Evolutionary conservation across 805 yeast genomes (phyloP).

Genomic region (Hanseniaspora meyeri): DNA sequence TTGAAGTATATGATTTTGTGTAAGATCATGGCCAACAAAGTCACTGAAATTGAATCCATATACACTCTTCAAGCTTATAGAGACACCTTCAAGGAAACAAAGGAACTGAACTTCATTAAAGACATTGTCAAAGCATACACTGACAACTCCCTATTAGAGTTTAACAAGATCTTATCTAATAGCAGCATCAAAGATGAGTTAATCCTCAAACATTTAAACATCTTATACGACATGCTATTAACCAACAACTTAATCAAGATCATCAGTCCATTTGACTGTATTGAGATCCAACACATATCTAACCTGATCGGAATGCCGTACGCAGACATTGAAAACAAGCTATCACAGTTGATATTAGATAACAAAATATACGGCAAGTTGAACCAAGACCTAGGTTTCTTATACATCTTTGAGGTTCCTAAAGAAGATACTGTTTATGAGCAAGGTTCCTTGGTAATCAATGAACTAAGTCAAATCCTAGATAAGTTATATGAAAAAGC

Average conservation of each 20-base stretch:
- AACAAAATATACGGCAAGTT: slow-evolving; percentile 90
- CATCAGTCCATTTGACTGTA: slow-evolving; percentile 90
- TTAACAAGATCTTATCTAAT: slow-evolving; percentile 67
- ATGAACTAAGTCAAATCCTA: slow-evolving; percentile 75
- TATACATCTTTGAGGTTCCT: slow-evolving; percentile 81
- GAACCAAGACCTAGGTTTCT: slow-evolving; percentile 98
- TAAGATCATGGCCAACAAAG: slow-evolving; percentile 80
- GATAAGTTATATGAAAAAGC: slow-evolving; percentile 92
- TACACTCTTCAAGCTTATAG: slow-evolving; percentile 36
- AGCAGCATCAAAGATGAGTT: slow-evolving; percentile 58
- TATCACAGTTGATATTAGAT: slow-evolving; percentile 93
- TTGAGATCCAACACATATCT: slow-evolving; percentile 84
- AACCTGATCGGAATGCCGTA: slow-evolving; percentile 76
- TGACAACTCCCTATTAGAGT: slow-evolving; percentile 79
- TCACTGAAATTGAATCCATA: slow-evolving; percentile 73
- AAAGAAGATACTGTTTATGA: slow-evolving; percentile 79
- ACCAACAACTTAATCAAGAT: slow-evolving; percentile 89
- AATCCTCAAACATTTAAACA: slow-evolving; percentile 82
- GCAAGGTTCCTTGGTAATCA: slow-evolving; percentile 72
- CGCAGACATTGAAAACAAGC: slow-evolving; percentile 83
- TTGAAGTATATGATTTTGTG: slow-evolving; percentile 86
- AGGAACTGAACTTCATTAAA: slow-evolving; percentile 88
- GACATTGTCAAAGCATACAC: slow-evolving; percentile 83
- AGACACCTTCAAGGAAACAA: slow-evolving; percentile 39
- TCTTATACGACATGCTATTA: slow-evolving; percentile 80